Evolutionary conservation across 768 basidiomycete genomes (phyloP), one percentile per base, ranked within the genome.

Genomic region (Leccinum imitatum): DNA sequence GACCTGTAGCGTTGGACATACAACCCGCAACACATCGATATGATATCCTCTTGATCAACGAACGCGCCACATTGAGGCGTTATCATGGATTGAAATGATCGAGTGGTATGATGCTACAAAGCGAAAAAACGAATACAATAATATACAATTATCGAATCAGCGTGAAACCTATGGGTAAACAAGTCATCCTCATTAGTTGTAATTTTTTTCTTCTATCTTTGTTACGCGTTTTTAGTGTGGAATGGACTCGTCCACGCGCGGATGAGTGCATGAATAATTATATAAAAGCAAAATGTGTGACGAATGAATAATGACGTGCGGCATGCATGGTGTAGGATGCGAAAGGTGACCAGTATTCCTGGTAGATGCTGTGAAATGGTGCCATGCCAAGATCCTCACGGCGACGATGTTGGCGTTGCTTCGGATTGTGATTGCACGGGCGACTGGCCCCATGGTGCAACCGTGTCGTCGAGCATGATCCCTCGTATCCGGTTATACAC

Each of bases 401-500:
- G 1, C 3, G 58, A 54, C 3, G 35, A 21, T 1, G 56, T 15
- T 6, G 50, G 48, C 8, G 62, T 35, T 0, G 65, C 58, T 6
- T 58, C 46, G 11, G 63, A 37, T 10, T 67, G 71, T 5, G 67
- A 63, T 50, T 30, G 15, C 3, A 55, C 27, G 3, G 69, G 54
- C 6, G 68, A 64, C 54, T 63, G 69, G 13, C 69, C 54, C 80
- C 76, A 80, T 1, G 83, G 78, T 13, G 84, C 76, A 47, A 80
- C 75, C 6, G 85, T 78, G 59, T 89, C 86, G 69, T 89, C 87
- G n/a, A 86, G 79, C 79, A 91, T 81, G 70, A 92, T 89, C 13
- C 89, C 89, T 57, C 88, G 85, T 62, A 93, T 91, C 50, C 90
- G 85, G 70, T 86, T 86, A 67, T 83, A 88, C 57, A 92, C 90